phyloP scores from a whole-genome alignment of 2,329 filamentous ascomycete species.

The Colletotrichum magnum region DNA sequence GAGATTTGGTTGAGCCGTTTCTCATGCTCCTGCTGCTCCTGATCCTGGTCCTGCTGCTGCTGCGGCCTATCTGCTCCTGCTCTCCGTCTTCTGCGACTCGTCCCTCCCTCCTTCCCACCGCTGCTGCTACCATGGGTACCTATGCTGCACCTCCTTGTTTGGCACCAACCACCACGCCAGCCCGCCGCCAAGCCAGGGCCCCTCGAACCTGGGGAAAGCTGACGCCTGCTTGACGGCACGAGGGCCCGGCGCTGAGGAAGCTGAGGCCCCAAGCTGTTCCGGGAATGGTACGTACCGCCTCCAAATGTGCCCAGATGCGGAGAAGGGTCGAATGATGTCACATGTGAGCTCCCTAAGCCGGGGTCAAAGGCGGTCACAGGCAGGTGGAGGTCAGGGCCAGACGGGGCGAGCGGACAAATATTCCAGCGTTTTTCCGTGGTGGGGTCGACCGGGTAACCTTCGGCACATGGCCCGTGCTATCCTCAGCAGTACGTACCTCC shows the following conservation, averaged over 20 bases:
- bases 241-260: constrained; percentile 14
- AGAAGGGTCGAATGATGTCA: constrained; percentile 41
- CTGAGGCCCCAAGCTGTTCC: constrained; percentile 23
- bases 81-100: constrained; percentile 2
- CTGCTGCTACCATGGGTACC: constrained; percentile 19
- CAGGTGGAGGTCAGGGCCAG: background rate
- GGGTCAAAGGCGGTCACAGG: background rate
- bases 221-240: constrained; percentile 26
- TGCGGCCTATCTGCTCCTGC: constrained; percentile 8
- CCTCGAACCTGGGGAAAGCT: constrained; percentile 40
- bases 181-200: constrained; percentile 12
- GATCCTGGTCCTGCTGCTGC: background rate
- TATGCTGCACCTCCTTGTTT: constrained; percentile 23
- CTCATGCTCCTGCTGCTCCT: too few species aligned
- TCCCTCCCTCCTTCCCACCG: background rate
- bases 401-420: constrained; percentile 11
- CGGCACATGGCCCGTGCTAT: background rate
- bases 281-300: constrained; percentile 32
- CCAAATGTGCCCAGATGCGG: constrained; percentile 39
- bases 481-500: too few species aligned
- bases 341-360: constrained; percentile 11
- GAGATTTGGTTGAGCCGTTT: constrained; percentile 10
- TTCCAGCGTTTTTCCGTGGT: constrained; percentile 4
- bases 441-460: background rate
- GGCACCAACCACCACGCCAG: constrained; percentile 36